Conservation (phyloP, 2,329 filamentous ascomycete genomes). For the Cytospora mali region DNA sequence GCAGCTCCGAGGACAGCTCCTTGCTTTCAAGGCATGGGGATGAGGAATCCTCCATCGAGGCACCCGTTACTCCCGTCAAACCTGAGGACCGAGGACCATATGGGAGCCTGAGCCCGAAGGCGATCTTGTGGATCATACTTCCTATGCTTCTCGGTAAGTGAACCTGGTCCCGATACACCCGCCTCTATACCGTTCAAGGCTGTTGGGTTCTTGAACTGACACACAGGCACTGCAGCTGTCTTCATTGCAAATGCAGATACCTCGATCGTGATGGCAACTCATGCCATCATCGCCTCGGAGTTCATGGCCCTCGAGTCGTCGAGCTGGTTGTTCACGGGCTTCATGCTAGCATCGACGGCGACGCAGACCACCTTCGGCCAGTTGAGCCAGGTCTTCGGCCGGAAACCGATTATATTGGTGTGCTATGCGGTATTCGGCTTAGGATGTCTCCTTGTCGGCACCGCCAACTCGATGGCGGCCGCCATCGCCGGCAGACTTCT, state of each 20-base stretch:
- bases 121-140: constrained; percentile 32
- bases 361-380: constrained; percentile 59
- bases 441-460: constrained; percentile 45
- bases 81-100: not conserved
- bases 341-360: constrained; percentile 53
- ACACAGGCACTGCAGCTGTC: constrained; percentile 48
- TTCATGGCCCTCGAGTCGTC: constrained; percentile 60
- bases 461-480: constrained; percentile 48
- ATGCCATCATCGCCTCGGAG: constrained; percentile 63
- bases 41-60: constrained; percentile 22
- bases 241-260: constrained; percentile 68
- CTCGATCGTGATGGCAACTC: constrained; percentile 68
- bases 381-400: constrained; percentile 60
- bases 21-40: not conserved
- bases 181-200: too few relatives aligned
- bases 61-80: not conserved
- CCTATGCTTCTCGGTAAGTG: constrained; percentile 33
- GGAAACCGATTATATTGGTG: constrained; percentile 51
- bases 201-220: not conserved
- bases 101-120: not conserved
- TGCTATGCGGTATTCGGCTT: constrained; percentile 54
- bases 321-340: constrained; percentile 59
- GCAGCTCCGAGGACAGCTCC: constrained; percentile 4
- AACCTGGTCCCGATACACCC: not conserved
- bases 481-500: constrained; percentile 55